Conservation (phyloP, 371 early-diverging fungal species). For the Rhizopus sp. region DNA sequence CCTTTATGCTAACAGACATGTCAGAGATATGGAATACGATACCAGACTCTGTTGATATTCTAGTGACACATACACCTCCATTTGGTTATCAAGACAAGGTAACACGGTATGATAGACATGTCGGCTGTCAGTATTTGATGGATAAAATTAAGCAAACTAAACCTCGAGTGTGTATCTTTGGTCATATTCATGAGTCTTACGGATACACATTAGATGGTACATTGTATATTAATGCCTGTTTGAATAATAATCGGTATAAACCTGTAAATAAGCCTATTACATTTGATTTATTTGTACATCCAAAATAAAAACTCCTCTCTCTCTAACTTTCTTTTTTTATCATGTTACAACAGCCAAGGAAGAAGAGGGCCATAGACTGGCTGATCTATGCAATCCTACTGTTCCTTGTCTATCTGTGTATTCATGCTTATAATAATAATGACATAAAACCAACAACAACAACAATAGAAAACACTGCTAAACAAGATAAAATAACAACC, state of each 20-base stretch:
- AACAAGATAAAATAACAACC: not conserved
- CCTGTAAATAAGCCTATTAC: constrained; percentile 47
- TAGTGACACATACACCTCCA: constrained; percentile 62
- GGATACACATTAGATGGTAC: constrained; percentile 37
- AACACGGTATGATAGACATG: constrained; percentile 21
- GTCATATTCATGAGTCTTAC: constrained; percentile 60
- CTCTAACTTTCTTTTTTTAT: no score
- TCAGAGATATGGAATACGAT: constrained; percentile 47
- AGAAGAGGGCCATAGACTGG: not conserved
- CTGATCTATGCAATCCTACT: not conserved
- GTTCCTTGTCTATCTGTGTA: constrained; percentile 1
- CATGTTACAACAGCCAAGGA: not conserved
- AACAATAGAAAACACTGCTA: not conserved
- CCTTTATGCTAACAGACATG: constrained; percentile 50
- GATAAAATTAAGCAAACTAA: constrained; percentile 38
- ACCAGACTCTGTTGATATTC: constrained; percentile 41
- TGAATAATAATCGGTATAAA: constrained; percentile 40
- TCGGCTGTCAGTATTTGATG: constrained; percentile 47
- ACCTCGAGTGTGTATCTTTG: constrained; percentile 52
- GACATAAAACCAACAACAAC: not conserved
- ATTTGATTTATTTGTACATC: constrained; percentile 33
- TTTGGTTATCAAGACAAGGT: constrained; percentile 39
- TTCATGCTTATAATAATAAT: not conserved
- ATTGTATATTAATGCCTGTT: constrained; percentile 54
- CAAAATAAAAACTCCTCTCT: no score